A percentile compares a stretch with the other conserved stretches of the same genome.
Conservation (phyloP, 768 basidiomycete species). For the Boletus pseudopeckii region DNA sequence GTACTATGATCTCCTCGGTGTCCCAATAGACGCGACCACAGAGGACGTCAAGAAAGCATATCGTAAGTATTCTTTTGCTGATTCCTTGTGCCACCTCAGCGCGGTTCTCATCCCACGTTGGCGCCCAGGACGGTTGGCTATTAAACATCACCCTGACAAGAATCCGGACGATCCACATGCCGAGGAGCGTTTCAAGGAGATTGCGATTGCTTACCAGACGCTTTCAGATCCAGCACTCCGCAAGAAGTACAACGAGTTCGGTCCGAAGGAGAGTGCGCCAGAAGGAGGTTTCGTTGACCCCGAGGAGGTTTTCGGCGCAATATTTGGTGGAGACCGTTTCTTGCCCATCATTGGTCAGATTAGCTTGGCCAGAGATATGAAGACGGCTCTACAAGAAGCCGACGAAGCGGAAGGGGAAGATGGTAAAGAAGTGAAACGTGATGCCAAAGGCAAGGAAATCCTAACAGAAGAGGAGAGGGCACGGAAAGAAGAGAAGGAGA, state of each 20-base stretch:
- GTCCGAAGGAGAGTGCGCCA: conserved; percentile 73
- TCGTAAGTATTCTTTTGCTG: conserved; percentile 40
- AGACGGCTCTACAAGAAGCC: conserved; percentile 84
- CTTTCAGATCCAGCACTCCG: conserved; percentile 74
- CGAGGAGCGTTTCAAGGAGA: conserved; percentile 86
- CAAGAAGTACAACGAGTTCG: conserved; percentile 89
- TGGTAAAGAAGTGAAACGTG: conserved; percentile 41
- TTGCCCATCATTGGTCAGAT: conserved; percentile 86
- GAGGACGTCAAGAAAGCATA: conserved; percentile 93
- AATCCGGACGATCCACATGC: conserved; percentile 83
- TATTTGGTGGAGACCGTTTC: conserved; percentile 89
- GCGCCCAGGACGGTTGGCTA: conserved; percentile 67
- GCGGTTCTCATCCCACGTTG: not conserved
- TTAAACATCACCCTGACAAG: conserved; percentile 92
- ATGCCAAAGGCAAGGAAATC: conserved; percentile 53
- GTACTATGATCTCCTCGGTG: conserved; percentile 86
- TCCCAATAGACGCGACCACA: conserved; percentile 67
- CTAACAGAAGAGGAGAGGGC: conserved; percentile 70
- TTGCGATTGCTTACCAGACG: conserved; percentile 87
- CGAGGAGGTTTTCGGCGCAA: conserved; percentile 74
- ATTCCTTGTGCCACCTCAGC: too few species aligned
- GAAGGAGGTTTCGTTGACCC: conserved; percentile 90
- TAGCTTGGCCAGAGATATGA: conserved; percentile 88
- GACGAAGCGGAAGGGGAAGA: conserved; percentile 60
- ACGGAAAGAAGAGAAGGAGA: conserved; percentile 69